Percentiles rank a stretch among this genome's conserved stretches.
Conservation (phyloP, 345 rosid species). For the Geranium rotundifolium region DNA sequence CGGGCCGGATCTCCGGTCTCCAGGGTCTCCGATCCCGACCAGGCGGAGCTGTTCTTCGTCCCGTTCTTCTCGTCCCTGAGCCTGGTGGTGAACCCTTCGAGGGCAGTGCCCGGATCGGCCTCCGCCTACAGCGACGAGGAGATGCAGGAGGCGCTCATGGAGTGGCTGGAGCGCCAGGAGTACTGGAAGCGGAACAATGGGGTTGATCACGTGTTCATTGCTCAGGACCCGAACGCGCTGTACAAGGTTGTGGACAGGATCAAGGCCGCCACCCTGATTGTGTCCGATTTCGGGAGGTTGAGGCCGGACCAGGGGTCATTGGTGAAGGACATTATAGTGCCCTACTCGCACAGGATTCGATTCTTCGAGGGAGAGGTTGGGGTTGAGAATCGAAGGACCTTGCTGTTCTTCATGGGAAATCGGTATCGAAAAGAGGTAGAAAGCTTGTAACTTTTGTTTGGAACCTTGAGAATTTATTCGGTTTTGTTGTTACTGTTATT, state of each 20-base stretch:
- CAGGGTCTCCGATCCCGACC: slow-evolving; percentile 57
- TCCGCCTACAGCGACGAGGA: slow-evolving; percentile 66
- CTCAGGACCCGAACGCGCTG: slow-evolving; percentile 91
- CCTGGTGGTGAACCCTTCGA: slow-evolving; percentile 48
- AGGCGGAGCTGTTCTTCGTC: slow-evolving; percentile 80
- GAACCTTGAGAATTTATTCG: neutral
- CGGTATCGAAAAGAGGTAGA: slow-evolving; percentile 85
- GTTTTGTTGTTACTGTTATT: neutral
- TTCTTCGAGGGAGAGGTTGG: slow-evolving; percentile 56
- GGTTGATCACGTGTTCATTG: slow-evolving; percentile 66
- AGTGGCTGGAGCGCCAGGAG: slow-evolving; percentile 73
- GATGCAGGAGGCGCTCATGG: slow-evolving; percentile 69
- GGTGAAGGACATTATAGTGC: slow-evolving; percentile 80
- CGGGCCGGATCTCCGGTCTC: slow-evolving; percentile 51
- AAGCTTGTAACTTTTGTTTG: neutral
- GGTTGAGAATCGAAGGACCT: slow-evolving; percentile 44
- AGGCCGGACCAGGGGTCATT: slow-evolving; percentile 80
- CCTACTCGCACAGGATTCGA: slow-evolving; percentile 79
- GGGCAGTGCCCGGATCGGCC: slow-evolving; percentile 27
- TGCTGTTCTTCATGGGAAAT: slow-evolving; percentile 97
- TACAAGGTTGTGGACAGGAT: slow-evolving; percentile 50
- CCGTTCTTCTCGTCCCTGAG: slow-evolving; percentile 85
- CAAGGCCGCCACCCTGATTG: slow-evolving; percentile 52
- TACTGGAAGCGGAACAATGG: slow-evolving; percentile 75
- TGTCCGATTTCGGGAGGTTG: slow-evolving; percentile 80